Evolutionary conservation across 1,284 basidiomycete genomes (phyloP).

Genomic region (Ceratobasidium theobromae): DNA sequence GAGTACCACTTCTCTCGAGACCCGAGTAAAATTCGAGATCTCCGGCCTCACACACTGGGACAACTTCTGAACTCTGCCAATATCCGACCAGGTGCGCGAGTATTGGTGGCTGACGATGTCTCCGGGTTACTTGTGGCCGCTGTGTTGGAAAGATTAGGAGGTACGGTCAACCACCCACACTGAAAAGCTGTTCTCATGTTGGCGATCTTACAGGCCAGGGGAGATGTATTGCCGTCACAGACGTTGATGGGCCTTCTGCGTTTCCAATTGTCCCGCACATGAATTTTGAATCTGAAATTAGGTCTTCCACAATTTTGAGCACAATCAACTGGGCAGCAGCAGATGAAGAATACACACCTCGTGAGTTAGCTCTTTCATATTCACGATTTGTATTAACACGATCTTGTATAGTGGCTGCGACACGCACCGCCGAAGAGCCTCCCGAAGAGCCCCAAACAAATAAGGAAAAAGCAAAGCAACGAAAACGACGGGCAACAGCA

Average conservation of each 20-base stretch:
- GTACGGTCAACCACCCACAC: constrained; percentile 46
- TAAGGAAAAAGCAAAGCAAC: constrained; percentile 65
- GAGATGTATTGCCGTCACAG: constrained; percentile 80
- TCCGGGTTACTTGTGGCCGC: constrained; percentile 87
- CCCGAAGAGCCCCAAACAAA: constrained; percentile 57
- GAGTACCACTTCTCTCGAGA: constrained; percentile 88
- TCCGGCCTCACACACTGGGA: constrained; percentile 85
- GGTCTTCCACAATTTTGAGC: constrained; percentile 45
- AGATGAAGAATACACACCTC: constrained; percentile 71
- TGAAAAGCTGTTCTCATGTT: neutral
- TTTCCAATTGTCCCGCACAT: constrained; percentile 83
- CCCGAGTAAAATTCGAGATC: constrained; percentile 75
- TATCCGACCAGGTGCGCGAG: constrained; percentile 81
- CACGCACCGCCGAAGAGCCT: constrained; percentile 57
- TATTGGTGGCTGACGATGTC: constrained; percentile 90
- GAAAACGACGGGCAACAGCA: constrained; percentile 67
- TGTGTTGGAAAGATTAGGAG: constrained; percentile 83
- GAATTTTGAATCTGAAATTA: constrained; percentile 75
- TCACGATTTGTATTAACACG: constrained; percentile 21
- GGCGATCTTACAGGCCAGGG: constrained; percentile 64
- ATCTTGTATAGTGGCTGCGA: constrained; percentile 46
- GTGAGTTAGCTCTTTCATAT: constrained; percentile 45
- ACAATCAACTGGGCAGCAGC: constrained; percentile 88
- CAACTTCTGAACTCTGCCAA: constrained; percentile 86
- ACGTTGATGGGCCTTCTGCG: constrained; percentile 90